Percentiles rank a stretch among this genome's conserved stretches.
phyloP scores from a whole-genome alignment of 2,329 filamentous ascomycete genomes.

The Harringtonia aguacate region DNA sequence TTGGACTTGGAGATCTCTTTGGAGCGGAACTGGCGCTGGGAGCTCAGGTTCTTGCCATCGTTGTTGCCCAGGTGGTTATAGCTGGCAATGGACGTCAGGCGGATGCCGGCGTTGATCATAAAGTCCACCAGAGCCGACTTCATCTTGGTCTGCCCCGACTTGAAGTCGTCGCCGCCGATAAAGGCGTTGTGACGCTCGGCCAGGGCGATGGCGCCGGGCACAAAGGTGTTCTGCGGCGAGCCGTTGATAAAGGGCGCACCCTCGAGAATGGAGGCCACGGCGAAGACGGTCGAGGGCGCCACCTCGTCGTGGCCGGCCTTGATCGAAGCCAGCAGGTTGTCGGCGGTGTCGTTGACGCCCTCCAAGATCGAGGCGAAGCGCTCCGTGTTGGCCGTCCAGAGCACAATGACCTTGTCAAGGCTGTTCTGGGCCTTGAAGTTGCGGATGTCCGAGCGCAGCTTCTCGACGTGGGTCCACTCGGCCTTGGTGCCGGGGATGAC shows the following conservation, averaged over 20 bases:
- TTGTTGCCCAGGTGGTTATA: constrained; percentile 99
- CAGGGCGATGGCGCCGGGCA: constrained; percentile 81
- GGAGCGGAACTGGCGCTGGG: constrained; percentile 95
- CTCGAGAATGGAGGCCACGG: constrained; percentile 88
- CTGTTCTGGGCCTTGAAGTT: constrained; percentile 80
- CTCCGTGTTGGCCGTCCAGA: constrained; percentile 99
- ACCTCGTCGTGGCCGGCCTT: constrained; percentile 80
- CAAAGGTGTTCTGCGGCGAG: constrained; percentile 97
- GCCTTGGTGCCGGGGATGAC: constrained; percentile 75
- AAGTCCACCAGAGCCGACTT: constrained; percentile 98
- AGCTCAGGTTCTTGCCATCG: constrained; percentile 96
- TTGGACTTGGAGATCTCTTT: constrained; percentile 99
- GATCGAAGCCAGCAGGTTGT: constrained; percentile 84
- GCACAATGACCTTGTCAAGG: constrained; percentile 91
- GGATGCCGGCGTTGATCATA: constrained; percentile 96
- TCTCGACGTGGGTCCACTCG: constrained; percentile 77
- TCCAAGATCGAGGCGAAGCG: constrained; percentile 81
- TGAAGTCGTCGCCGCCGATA: constrained; percentile 98
- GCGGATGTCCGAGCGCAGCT: constrained; percentile 86
- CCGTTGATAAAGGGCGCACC: constrained; percentile 94
- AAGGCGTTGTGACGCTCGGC: constrained; percentile 81
- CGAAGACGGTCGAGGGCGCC: constrained; percentile 92
- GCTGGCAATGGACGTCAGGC: constrained; percentile 93
- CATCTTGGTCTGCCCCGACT: constrained; percentile 99
- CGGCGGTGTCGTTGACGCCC: constrained; percentile 92